Evolutionary conservation across 2,329 filamentous ascomycete species (phyloP).

Genomic region (Verticillium nonalfalfae): DNA sequence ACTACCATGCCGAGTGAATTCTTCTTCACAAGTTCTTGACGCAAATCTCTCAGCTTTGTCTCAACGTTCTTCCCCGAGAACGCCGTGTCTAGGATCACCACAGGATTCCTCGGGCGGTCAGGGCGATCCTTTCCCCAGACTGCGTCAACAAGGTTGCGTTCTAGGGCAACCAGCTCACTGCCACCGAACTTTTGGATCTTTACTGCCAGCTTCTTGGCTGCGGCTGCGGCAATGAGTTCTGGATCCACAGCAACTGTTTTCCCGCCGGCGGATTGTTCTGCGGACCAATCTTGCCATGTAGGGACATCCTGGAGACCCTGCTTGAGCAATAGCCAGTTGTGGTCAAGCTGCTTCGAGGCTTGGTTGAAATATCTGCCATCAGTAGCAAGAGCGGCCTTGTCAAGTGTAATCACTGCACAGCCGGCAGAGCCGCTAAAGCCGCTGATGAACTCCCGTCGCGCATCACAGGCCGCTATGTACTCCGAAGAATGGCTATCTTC

Average conservation of each 20-base stretch:
- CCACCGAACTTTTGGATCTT: slow-evolving; percentile 85
- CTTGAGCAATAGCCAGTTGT: slow-evolving; percentile 87
- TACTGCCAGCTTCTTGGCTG: slow-evolving; percentile 65
- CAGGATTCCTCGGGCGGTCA: slow-evolving; percentile 65
- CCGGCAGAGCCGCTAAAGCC: slow-evolving; percentile 95
- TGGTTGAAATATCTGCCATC: slow-evolving; percentile 99
- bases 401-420: slow-evolving; percentile 79
- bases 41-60: slow-evolving; percentile 76
- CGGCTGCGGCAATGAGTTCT: slow-evolving; percentile 66
- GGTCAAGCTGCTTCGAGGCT: slow-evolving; percentile 81
- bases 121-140: slow-evolving; percentile 80
- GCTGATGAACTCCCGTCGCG: slow-evolving; percentile 81
- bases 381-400: slow-evolving; percentile 85
- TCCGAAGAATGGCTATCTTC: slow-evolving; percentile 98
- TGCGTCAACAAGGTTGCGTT: slow-evolving; percentile 80
- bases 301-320: slow-evolving; percentile 90
- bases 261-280: slow-evolving; percentile 77
- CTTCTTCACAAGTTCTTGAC: slow-evolving; percentile 89
- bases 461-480: slow-evolving; percentile 96
- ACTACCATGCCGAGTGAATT: slow-evolving; percentile 82
- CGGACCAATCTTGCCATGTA: slow-evolving; percentile 95
- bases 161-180: slow-evolving; percentile 65
- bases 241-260: slow-evolving; percentile 90
- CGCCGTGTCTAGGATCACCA: slow-evolving; percentile 64
- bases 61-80: slow-evolving; percentile 78